A percentile compares a stretch with the other conserved stretches of the same genome.
Evolutionary conservation across 768 basidiomycete genomes (phyloP).

Genomic region (Glaciozyma antarctica): DNA sequence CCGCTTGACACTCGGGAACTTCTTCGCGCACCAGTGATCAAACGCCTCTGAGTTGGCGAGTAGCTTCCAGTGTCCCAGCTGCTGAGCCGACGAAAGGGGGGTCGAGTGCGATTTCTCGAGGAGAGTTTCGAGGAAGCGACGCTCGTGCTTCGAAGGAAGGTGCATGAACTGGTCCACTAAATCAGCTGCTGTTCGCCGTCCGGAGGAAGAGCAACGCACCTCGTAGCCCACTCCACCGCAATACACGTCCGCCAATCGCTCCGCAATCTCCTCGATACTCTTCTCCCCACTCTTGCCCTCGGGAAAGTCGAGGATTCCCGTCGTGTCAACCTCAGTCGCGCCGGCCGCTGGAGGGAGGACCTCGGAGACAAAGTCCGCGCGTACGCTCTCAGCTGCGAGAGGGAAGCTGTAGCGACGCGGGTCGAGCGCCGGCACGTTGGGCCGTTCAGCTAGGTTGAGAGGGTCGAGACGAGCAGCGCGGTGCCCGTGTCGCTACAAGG

Average conservation of each 20-base stretch:
- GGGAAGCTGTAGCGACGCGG: slow-evolving; percentile 62
- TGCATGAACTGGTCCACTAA: slow-evolving; percentile 42
- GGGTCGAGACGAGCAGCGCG: slow-evolving; percentile 80
- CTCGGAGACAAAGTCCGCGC: slow-evolving; percentile 63
- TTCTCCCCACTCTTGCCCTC: slow-evolving; percentile 39
- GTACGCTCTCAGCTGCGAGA: slow-evolving; percentile 50
- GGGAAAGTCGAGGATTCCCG: slow-evolving; percentile 28
- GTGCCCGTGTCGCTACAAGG: slow-evolving; percentile 52
- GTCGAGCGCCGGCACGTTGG: slow-evolving; percentile 37
- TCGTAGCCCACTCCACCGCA: slow-evolving; percentile 82
- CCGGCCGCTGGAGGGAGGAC: not conserved
- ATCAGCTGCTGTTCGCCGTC: not conserved
- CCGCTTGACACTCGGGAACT: slow-evolving; percentile 62
- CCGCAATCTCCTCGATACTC: slow-evolving; percentile 60
- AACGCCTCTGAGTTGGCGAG: slow-evolving; percentile 68
- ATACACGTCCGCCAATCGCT: slow-evolving; percentile 63
- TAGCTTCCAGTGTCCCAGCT: slow-evolving; percentile 54
- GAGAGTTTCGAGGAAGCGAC: slow-evolving; percentile 78
- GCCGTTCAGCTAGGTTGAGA: slow-evolving; percentile 68
- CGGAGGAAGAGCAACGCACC: slow-evolving; percentile 25
- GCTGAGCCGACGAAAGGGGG: slow-evolving; percentile 31
- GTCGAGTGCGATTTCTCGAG: slow-evolving; percentile 48
- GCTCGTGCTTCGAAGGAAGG: slow-evolving; percentile 71
- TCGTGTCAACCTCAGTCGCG: slow-evolving; percentile 5
- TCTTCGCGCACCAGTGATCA: slow-evolving; percentile 73